phyloP scores from a whole-genome alignment of 495 filamentous ascomycete genomes.

The Aspergillus biplanus region DNA sequence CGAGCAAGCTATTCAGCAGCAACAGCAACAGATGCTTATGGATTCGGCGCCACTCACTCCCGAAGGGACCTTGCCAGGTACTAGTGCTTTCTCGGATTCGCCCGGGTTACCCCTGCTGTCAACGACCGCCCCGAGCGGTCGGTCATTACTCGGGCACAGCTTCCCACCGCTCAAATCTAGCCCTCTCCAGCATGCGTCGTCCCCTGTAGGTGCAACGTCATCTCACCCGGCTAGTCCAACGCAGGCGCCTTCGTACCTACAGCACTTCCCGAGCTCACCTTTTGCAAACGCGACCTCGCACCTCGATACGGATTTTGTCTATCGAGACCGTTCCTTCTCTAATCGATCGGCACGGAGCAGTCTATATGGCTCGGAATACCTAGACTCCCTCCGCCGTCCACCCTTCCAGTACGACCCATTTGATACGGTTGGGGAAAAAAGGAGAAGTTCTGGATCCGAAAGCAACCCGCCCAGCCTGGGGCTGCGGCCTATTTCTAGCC shows the following conservation, averaged over 20 bases:
- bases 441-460: constrained; percentile 40
- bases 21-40: constrained; percentile 48
- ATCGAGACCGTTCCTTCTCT: constrained; percentile 51
- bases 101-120: constrained; percentile 32
- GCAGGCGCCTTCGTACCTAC: constrained; percentile 38
- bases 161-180: constrained; percentile 46
- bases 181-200: constrained; percentile 45
- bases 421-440: constrained; percentile 38
- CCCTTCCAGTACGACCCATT: constrained; percentile 42
- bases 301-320: constrained; percentile 39
- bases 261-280: constrained; percentile 45
- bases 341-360: constrained; percentile 51
- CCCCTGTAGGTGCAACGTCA: constrained; percentile 36
- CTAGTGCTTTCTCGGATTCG: constrained; percentile 43
- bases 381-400: constrained; percentile 39
- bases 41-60: constrained; percentile 52
- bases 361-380: constrained; percentile 45
- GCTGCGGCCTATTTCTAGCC: constrained; percentile 42
- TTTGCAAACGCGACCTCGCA: constrained; percentile 36
- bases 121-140: constrained; percentile 37
- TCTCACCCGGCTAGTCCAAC: constrained; percentile 48
- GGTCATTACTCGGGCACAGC: constrained; percentile 45
- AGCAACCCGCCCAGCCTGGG: constrained; percentile 34
- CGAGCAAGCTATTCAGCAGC: constrained; percentile 51
- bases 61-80: constrained; percentile 54